A percentile compares a stretch with the other conserved stretches of the same genome.
phyloP scores from a whole-genome alignment of 192 early-diverging fungal species.

The Backusella psychrophila region DNA sequence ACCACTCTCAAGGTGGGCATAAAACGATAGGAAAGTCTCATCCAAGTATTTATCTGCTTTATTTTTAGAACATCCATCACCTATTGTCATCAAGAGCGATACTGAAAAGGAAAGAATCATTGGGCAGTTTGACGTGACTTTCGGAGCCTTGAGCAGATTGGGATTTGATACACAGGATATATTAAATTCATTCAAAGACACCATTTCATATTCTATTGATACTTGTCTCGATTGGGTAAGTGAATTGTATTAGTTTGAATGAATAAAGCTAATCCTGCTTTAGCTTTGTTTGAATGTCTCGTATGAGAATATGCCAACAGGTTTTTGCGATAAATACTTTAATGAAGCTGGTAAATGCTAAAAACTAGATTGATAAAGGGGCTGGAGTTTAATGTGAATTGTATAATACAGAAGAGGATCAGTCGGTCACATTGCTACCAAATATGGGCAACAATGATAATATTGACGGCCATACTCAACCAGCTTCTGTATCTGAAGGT shows the following conservation, averaged over 20 bases:
- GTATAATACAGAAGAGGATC: neutral
- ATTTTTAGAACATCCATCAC: neutral
- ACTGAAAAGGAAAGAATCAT: constrained; percentile 38
- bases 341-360: constrained; percentile 27
- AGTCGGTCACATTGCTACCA: neutral
- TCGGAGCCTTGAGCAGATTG: constrained; percentile 40
- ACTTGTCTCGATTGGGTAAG: constrained; percentile 56
- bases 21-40: neutral
- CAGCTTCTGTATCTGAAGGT: neutral
- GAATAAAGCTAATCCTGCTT: constrained; percentile 22
- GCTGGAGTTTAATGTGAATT: neutral
- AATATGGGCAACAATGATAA: neutral
- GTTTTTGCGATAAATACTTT: constrained; percentile 48
- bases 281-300: constrained; percentile 32
- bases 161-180: constrained; percentile 46
- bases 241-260: neutral
- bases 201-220: constrained; percentile 36
- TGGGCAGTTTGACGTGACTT: constrained; percentile 44
- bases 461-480: neutral
- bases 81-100: neutral
- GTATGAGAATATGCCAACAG: constrained; percentile 42
- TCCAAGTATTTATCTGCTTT: neutral
- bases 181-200: constrained; percentile 38
- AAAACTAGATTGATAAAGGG: neutral
- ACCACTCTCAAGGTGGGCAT: neutral